Evolutionary conservation across 257 asterid genomes (phyloP), one percentile per base, ranked within the genome.

Genomic region (Ilex aquifolium): DNA sequence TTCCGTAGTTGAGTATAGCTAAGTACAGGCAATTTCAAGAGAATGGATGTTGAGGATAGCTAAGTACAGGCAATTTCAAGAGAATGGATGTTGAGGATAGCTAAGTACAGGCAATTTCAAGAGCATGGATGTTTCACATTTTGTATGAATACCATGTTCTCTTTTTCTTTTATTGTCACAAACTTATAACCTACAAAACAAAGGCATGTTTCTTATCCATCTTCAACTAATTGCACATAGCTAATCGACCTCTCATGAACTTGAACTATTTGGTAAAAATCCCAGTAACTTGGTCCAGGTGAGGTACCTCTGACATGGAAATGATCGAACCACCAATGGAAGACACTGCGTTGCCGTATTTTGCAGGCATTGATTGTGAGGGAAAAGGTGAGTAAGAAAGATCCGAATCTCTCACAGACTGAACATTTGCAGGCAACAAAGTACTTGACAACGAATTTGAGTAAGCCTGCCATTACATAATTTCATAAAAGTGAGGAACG

Each of bases 251-350:
- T 8, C 5, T 36, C 42, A 36, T 36, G 42, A 36, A 36, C 8
- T 4, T 36, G 8, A 36, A 36, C 5, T 36, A 8, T 8, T 4
- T 4, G 42, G 42, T 4, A 36, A 36, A 36, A 36, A 36, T 4
- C 8, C 5, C 8, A 36, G 42, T 12, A 46, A 46, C 52, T 10
- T 46, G 12, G n/a, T 2, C 15, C 10, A 46, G 52, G 52, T 10
- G 52, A 10, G 4, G 68, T 71, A 90, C 95, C 97, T 90, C 95
- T 7, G 95, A 67, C 80, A 87, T 70, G 63, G 97, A 79, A 67
- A 78, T 74, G 54, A 84, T 71, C 49, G 95, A 73, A 62, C 62
- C 81, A 48, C 95, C 75, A 2, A 69, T 65, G 10, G 88, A 79
- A 30, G 95, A 80, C 39, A 64, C 81, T 15, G 88, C 44, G 75